Evolutionary conservation across 202 grass and related monocot genomes (phyloP), one percentile per base, ranked within the genome.

Genomic region (Musa balbisiana): DNA sequence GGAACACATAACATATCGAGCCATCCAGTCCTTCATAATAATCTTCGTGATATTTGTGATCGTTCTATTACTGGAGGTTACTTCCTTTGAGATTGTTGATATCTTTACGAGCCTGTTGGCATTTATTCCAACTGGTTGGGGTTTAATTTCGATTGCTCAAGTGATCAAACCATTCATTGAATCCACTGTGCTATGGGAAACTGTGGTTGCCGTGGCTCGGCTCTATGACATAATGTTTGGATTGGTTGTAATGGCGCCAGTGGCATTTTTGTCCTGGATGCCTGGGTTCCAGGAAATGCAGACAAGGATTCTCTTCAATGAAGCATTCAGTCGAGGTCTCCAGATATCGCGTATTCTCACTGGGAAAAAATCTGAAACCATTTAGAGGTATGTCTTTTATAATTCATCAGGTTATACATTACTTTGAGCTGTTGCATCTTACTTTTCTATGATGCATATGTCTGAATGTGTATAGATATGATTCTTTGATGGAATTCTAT

Each of bases 281-380:
- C 93, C 93, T 9, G 93, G 93, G 67, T 97, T 97, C 81, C 93
- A 97, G 79, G 93, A 97, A 85, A 97, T 97, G 93, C 90, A 97
- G 78, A 97, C 93, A 11, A 91, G 93, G 76, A 89, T 97, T 76
- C 79, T 97, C 74, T 97, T 97, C 84, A 92, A 92, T 82, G 90
- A 97, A 90, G 93, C 87, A 73, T 97, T 97, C 65, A 97, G 90
- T 82, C 85, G 93, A 83, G 93, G 93, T 2, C 93, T 97, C 67
- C 80, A 92, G 81, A 91, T 97, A 87, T 97, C 93, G 50, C 87
- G 93, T 53, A 90, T 97, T 81, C 76, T 97, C 81, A 77, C 93
- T 79, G 93, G 93, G 60, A 97, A 92, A 84, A 97, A 91, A 76
- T 24, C 87, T 58, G 75, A 90, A 79, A 69, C 79, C 25, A 73